Evolutionary conservation across 1,284 basidiomycete species (phyloP).

Genomic region (Gymnopus androsaceus): DNA sequence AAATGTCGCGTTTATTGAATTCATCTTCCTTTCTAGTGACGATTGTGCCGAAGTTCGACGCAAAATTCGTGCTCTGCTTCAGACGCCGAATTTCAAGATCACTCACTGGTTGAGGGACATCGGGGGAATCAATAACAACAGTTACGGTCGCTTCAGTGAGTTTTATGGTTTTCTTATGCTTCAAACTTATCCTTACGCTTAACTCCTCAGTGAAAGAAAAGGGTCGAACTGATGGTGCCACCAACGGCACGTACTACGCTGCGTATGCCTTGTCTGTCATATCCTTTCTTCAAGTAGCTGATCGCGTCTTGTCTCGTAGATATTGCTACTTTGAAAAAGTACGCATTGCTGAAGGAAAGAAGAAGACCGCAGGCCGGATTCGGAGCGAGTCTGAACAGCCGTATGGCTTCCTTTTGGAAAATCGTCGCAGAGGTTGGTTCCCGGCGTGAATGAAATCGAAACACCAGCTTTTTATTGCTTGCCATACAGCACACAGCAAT

Average conservation of each 20-base stretch:
- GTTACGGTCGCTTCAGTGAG: slow-evolving; percentile 48
- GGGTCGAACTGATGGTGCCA: slow-evolving; percentile 40
- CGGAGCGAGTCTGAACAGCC: slow-evolving; percentile 35
- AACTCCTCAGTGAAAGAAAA: slow-evolving; percentile 40
- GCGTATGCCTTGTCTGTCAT: slow-evolving; percentile 42
- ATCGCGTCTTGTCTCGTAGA: slow-evolving; percentile 22
- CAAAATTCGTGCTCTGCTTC: slow-evolving; percentile 45
- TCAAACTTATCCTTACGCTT: too few relatives aligned
- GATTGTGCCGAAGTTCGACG: too few relatives aligned
- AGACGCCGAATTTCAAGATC: slow-evolving; percentile 47
- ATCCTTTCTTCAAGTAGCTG: neutral
- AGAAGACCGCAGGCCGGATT: slow-evolving; percentile 43
- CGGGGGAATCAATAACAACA: slow-evolving; percentile 49
- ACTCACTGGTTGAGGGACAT: slow-evolving; percentile 50
- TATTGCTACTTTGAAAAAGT: slow-evolving; percentile 54
- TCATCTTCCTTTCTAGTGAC: too few relatives aligned
- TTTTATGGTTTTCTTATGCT: neutral
- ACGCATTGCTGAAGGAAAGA: slow-evolving; percentile 48
- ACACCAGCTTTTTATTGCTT: too few relatives aligned
- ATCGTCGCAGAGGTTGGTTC: slow-evolving; percentile 30
- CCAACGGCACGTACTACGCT: slow-evolving; percentile 45
- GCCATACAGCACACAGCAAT: too few relatives aligned
- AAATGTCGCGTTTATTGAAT: too few relatives aligned
- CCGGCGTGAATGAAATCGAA: neutral
- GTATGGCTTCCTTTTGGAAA: slow-evolving; percentile 34